Evolutionary conservation across 2,329 filamentous ascomycete species (phyloP).

Genomic region (Fusarium siculi): DNA sequence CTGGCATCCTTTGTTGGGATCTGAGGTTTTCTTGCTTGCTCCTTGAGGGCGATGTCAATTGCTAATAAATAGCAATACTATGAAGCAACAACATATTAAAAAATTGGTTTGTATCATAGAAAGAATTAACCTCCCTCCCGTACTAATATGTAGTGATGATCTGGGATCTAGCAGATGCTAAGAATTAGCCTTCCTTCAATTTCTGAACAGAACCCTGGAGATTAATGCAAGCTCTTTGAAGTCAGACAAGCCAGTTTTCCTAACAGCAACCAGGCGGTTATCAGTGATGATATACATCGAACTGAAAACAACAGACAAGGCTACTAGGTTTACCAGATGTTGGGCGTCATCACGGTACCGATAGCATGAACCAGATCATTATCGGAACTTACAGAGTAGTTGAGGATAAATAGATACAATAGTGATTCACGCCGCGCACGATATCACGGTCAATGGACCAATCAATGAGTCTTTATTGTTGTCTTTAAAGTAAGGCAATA

Average conservation of each 20-base stretch:
- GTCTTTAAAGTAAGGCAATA: slow-evolving; percentile 9
- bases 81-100: not conserved
- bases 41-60: not conserved
- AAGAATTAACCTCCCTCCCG: not conserved
- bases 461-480: not conserved
- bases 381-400: slow-evolving; percentile 30
- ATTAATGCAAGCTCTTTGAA: not conserved
- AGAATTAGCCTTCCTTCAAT: slow-evolving; percentile 27
- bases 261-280: slow-evolving; percentile 42
- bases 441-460: not conserved
- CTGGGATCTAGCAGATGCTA: not conserved
- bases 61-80: not conserved
- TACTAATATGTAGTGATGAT: not conserved
- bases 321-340: slow-evolving; percentile 57
- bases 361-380: slow-evolving; percentile 1
- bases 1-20: not conserved
- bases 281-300: slow-evolving; percentile 15
- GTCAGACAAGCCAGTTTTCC: slow-evolving; percentile 45
- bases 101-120: not conserved
- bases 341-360: slow-evolving; percentile 48
- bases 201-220: not conserved
- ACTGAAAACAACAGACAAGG: slow-evolving; percentile 46
- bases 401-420: not conserved
- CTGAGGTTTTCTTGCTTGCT: not conserved
- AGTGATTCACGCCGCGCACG: not conserved